Evolutionary conservation across 805 yeast genomes (phyloP).

Genomic region (Zygotorulaspora sp.): DNA sequence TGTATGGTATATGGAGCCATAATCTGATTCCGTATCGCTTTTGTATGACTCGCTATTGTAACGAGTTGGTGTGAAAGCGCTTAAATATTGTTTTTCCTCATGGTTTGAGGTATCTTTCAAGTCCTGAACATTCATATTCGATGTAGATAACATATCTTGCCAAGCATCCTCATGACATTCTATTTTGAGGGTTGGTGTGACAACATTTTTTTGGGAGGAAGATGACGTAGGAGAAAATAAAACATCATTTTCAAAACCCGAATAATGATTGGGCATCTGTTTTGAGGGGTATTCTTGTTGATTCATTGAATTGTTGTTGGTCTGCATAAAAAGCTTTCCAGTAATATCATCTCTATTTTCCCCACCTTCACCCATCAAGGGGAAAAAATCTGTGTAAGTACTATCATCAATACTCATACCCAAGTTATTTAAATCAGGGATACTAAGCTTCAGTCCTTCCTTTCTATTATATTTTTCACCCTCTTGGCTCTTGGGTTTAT

Average conservation of each 20-base stretch:
- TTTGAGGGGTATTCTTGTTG: background rate
- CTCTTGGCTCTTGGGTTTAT: background rate
- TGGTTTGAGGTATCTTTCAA: constrained; percentile 3
- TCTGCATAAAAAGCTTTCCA: constrained; percentile 2
- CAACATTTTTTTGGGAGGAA: constrained; percentile 13
- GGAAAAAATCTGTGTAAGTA: background rate
- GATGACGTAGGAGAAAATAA: constrained; percentile 15
- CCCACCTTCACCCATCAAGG: background rate
- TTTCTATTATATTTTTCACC: background rate
- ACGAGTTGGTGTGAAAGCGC: constrained; percentile 6
- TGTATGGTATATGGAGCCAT: constrained; percentile 13
- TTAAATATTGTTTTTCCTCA: constrained; percentile 7
- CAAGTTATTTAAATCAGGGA: background rate
- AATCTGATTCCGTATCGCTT: constrained; percentile 14
- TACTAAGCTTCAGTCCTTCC: background rate
- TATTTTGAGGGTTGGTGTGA: constrained; percentile 22
- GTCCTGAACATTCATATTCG: constrained; percentile 9
- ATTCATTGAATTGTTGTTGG: background rate
- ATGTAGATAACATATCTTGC: constrained; percentile 11
- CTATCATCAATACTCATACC: background rate
- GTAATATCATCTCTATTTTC: background rate
- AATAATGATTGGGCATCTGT: background rate
- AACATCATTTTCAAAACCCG: constrained; percentile 6
- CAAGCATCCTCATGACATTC: constrained; percentile 15
- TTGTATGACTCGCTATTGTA: constrained; percentile 12